These are phyloP conservation scores for Magnaporthiopsis poae DNA, from an alignment of 2,329 filamentous ascomycete species.

Conservation along the genomic window DNA sequence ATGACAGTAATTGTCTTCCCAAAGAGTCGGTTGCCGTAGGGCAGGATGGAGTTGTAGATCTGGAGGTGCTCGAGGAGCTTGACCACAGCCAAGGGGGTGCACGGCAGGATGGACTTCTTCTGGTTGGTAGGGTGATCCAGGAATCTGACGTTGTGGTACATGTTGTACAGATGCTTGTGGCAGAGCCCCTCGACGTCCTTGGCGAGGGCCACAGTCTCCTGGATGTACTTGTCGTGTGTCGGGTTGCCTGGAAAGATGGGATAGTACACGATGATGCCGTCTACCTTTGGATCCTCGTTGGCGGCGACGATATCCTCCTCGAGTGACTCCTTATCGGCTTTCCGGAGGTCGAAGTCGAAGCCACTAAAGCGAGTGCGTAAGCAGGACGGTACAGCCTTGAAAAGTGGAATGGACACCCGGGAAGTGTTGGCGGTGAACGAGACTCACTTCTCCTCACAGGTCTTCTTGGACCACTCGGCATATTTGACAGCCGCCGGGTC, in stretches of 20 bases:
- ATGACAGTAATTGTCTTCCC: slow-evolving; percentile 93
- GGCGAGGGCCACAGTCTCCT: slow-evolving; percentile 78
- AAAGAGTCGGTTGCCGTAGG: slow-evolving; percentile 84
- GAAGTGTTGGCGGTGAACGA: neutral
- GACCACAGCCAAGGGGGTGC: slow-evolving; percentile 88
- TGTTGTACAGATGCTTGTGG: slow-evolving; percentile 93
- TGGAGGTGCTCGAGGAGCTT: slow-evolving; percentile 94
- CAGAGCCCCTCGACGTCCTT: slow-evolving; percentile 96
- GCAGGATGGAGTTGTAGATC: slow-evolving; percentile 91
- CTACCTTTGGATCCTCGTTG: slow-evolving; percentile 66
- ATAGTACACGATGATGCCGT: slow-evolving; percentile 96
- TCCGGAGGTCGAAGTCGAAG: slow-evolving; percentile 77
- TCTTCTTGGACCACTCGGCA: slow-evolving; percentile 95
- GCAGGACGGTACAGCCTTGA: neutral
- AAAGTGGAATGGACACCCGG: neutral
- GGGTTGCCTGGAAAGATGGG: slow-evolving; percentile 78
- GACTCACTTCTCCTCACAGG: slow-evolving; percentile 85
- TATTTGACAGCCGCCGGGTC: slow-evolving; percentile 89
- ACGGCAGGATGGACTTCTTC: slow-evolving; percentile 87
- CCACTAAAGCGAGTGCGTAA: slow-evolving; percentile 47
- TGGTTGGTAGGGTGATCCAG: slow-evolving; percentile 66
- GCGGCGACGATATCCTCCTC: slow-evolving; percentile 81
- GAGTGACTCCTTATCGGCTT: slow-evolving; percentile 75
- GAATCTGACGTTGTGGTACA: slow-evolving; percentile 98
- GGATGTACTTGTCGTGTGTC: slow-evolving; percentile 84